Percentiles rank a stretch among this genome's conserved stretches.
phyloP scores from a whole-genome alignment of 2,329 filamentous ascomycete species.

The Calonectria honghensis region DNA sequence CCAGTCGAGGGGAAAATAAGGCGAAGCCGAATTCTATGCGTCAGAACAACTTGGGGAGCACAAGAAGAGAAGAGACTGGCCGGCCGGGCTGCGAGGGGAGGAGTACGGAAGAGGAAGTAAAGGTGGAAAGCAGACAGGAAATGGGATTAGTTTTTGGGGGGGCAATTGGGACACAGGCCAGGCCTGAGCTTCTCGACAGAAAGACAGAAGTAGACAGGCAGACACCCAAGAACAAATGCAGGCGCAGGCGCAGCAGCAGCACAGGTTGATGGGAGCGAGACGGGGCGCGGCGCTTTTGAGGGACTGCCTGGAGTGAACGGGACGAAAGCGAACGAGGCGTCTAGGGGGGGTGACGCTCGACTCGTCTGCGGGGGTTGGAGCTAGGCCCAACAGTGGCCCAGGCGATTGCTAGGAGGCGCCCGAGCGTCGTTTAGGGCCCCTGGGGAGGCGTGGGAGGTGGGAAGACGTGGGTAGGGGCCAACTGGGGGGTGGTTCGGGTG shows the following conservation, averaged over 20 bases:
- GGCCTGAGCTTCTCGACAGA: slow-evolving; percentile 36
- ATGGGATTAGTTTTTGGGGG: slow-evolving; percentile 27
- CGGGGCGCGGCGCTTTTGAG: slow-evolving; percentile 49
- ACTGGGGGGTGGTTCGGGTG: slow-evolving; percentile 48
- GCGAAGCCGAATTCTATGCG: slow-evolving; percentile 25
- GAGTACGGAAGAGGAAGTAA: slow-evolving; percentile 28
- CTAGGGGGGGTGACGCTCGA: slow-evolving; percentile 54
- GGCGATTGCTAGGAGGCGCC: slow-evolving; percentile 52
- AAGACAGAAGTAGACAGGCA: slow-evolving; percentile 25
- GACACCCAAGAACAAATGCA: slow-evolving; percentile 16
- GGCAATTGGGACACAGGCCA: slow-evolving; percentile 29
- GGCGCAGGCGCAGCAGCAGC: slow-evolving; percentile 27
- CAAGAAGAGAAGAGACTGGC: slow-evolving; percentile 38
- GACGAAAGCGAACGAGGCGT: slow-evolving; percentile 53
- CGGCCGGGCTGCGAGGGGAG: slow-evolving; percentile 47
- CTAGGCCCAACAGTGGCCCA: slow-evolving; percentile 54
- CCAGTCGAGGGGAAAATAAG: slow-evolving; percentile 42
- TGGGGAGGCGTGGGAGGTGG: slow-evolving; percentile 43
- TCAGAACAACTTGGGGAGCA: slow-evolving; percentile 11
- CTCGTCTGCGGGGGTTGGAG: slow-evolving; percentile 55
- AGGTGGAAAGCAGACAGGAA: slow-evolving; percentile 17
- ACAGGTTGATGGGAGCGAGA: slow-evolving; percentile 40
- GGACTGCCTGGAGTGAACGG: slow-evolving; percentile 46
- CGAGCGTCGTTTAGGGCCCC: slow-evolving; percentile 56
- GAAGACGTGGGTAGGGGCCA: slow-evolving; percentile 40